Evolutionary conservation across 306 rosid genomes (phyloP), one percentile per base, ranked within the genome.

Genomic region (Prunus kanzakura): DNA sequence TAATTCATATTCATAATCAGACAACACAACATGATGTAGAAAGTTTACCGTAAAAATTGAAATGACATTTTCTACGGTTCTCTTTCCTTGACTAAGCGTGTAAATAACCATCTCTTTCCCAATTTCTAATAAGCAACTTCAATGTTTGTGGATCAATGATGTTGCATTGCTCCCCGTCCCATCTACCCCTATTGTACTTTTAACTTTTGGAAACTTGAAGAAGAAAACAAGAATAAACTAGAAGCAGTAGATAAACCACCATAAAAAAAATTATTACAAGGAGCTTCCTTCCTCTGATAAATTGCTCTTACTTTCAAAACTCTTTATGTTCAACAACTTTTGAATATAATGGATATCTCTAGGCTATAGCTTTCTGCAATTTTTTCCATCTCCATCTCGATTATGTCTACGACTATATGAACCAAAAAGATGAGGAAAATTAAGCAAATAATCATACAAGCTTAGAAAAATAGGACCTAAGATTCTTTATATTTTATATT

Each of bases 171-270:
- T 65, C 73, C n/a, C 23, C 35, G 22, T 64, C 69, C 47, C 69
- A 20, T 8, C 50, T 75, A 50, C 69, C 60, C 52, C 52, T 47
- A n/a, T 49, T 5, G 69, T 8, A 64, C 47, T 32, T 72, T 32
- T 25, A 78, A 64, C 79, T 67, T 72, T 79, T 61, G 7, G 47
- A 65, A 57, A 55, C 46, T 45, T 45, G 19, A 11, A 69, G 25
- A 65, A 22, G 30, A 5, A 52, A 32, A 74, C 30, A 8, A 11
- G 15, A 11, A 11, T 22, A 56, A 45, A 29, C 11, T 19, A 18
- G 49, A 52, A 19, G 62, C 16, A 41, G 72, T 79, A 64, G 79
- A 79, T 83, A 66, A 79, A 76, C 87, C 65, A 76, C 74, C 79
- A 0, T 16, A 2, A 35, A 20, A 62, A 38, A 27, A 62, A 47